Percentiles rank a stretch among this genome's conserved stretches.
phyloP scores from a whole-genome alignment of 345 rosid species.

The Citrus trifoliata region DNA sequence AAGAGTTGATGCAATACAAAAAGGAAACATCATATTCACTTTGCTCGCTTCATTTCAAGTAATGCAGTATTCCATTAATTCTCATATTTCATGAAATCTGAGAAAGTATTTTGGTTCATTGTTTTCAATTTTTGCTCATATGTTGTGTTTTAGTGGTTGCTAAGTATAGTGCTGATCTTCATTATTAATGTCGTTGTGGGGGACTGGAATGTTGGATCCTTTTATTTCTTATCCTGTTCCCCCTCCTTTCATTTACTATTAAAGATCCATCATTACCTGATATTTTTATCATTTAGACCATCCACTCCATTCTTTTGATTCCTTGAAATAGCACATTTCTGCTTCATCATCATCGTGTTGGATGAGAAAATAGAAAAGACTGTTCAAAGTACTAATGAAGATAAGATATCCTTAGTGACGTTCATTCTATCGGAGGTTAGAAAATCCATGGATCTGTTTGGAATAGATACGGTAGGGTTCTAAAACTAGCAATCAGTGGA shows the following conservation, averaged over 20 bases:
- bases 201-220: background rate
- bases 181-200: background rate
- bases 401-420: too few species aligned
- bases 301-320: background rate
- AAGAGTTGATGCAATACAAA: constrained; percentile 88
- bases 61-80: constrained; percentile 12
- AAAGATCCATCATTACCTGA: background rate
- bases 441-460: too few species aligned
- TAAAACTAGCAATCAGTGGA: too few species aligned
- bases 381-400: too few species aligned
- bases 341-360: background rate
- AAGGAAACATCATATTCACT: constrained; percentile 76
- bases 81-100: background rate
- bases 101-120: background rate
- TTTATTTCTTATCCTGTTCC: background rate
- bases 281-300: background rate
- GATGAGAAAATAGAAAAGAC: too few species aligned
- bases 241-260: background rate
- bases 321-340: background rate
- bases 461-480: too few species aligned
- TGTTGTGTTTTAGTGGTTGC: background rate
- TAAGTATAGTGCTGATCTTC: background rate
- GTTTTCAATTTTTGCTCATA: background rate
- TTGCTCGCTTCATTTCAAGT: constrained; percentile 95
- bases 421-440: too few species aligned